phyloP scores from a whole-genome alignment of 78 protist species.

The Acrasis kona region DNA sequence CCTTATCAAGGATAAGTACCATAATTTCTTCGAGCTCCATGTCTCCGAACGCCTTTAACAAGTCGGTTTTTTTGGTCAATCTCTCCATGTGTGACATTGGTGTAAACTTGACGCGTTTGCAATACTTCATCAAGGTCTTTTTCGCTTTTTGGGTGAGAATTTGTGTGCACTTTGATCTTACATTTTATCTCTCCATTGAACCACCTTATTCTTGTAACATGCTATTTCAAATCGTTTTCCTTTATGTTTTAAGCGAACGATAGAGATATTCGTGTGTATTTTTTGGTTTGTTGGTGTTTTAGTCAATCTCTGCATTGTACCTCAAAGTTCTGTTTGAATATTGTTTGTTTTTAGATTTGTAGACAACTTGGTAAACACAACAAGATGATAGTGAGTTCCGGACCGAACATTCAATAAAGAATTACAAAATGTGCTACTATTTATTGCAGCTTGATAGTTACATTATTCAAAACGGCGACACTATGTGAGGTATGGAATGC shows the following conservation, averaged over 20 bases:
- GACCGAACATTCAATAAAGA: too few relatives aligned
- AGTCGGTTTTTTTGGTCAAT: constrained; percentile 73
- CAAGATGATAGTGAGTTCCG: too few relatives aligned
- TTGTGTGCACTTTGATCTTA: neutral
- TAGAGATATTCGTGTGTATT: constrained; percentile 80
- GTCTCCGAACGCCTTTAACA: constrained; percentile 61
- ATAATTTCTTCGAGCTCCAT: constrained; percentile 4
- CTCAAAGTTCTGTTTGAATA: too few relatives aligned
- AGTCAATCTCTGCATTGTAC: too few relatives aligned
- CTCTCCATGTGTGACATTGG: constrained; percentile 79
- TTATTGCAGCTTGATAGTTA: too few relatives aligned
- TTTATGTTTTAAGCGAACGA: constrained; percentile 70
- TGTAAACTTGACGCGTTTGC: constrained; percentile 69
- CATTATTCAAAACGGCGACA: too few relatives aligned
- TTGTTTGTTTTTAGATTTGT: too few relatives aligned
- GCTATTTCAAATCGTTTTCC: constrained; percentile 89
- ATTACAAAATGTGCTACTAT: too few relatives aligned
- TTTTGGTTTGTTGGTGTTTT: constrained; percentile 31
- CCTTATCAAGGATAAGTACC: constrained; percentile 49
- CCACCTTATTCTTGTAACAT: constrained; percentile 82
- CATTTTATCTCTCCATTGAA: constrained; percentile 53
- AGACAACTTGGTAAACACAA: too few relatives aligned
- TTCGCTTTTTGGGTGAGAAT: constrained; percentile 33
- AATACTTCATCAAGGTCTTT: constrained; percentile 88
- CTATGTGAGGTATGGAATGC: too few relatives aligned